Evolutionary conservation across 164 flowering plant genomes (phyloP).

Genomic region (Magnolia changhungtana): DNA sequence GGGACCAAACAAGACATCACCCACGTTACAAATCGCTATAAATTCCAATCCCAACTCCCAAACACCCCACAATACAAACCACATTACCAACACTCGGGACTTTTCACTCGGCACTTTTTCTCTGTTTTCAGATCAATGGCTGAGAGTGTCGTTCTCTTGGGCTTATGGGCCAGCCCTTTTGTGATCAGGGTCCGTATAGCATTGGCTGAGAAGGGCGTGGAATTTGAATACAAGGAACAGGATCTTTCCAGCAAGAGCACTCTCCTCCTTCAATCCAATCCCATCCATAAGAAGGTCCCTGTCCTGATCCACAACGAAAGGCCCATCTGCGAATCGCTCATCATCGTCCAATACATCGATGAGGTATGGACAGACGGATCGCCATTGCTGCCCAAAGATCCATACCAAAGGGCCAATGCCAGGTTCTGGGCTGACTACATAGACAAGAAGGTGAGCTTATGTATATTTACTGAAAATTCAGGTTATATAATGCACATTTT

Average conservation of each 20-base stretch:
- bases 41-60: too few relatives aligned
- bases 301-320: conserved; percentile 18
- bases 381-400: conserved; percentile 19
- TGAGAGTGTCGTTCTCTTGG: neutral
- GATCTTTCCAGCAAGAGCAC: conserved; percentile 6
- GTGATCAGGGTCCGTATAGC: neutral
- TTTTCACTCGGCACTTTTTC: too few relatives aligned
- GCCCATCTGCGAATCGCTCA: conserved; percentile 23
- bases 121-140: neutral
- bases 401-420: conserved; percentile 12
- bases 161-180: conserved; percentile 1
- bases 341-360: conserved; percentile 21
- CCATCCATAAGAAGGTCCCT: conserved; percentile 23
- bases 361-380: conserved; percentile 14
- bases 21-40: too few relatives aligned
- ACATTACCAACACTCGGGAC: too few relatives aligned
- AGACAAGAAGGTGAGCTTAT: conserved; percentile 11
- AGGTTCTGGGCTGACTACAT: conserved; percentile 22
- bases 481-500: too few relatives aligned
- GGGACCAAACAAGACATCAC: too few relatives aligned
- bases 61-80: too few relatives aligned
- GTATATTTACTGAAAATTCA: neutral
- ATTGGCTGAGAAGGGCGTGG: conserved; percentile 10
- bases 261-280: conserved; percentile 16
- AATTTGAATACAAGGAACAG: conserved; percentile 27